Evolutionary conservation across 140 eudicot genomes (phyloP).

Genomic region (Oenanthe javanica): DNA sequence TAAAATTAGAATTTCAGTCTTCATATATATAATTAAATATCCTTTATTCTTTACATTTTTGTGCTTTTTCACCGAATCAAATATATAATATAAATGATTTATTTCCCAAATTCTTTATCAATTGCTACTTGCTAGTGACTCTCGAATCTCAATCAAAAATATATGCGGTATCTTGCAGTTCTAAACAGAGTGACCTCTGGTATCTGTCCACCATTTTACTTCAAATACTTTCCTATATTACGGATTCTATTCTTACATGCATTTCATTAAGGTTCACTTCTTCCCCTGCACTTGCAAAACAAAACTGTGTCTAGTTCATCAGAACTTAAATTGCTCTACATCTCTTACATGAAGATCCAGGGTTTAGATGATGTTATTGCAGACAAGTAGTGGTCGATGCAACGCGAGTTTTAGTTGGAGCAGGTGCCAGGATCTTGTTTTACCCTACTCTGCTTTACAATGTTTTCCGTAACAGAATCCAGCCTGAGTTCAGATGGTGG

Average conservation of each 20-base stretch:
- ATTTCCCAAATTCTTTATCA: too few species aligned
- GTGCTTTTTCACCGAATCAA: too few species aligned
- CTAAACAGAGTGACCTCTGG: neutral
- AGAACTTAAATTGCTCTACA: neutral
- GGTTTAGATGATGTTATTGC: slow-evolving; percentile 37
- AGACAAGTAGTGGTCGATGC: slow-evolving; percentile 56
- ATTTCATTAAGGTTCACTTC: neutral
- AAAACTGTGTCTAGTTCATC: neutral
- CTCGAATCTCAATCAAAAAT: neutral
- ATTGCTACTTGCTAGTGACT: too few species aligned
- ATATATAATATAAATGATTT: too few species aligned
- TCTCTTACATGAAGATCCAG: slow-evolving; percentile 51
- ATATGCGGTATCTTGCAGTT: too few species aligned
- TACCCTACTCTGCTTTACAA: slow-evolving; percentile 85
- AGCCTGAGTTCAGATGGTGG: slow-evolving; percentile 89
- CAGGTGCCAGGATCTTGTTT: slow-evolving; percentile 79
- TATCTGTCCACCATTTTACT: neutral
- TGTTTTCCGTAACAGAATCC: slow-evolving; percentile 59
- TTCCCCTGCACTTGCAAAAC: too few species aligned
- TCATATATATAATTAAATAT: too few species aligned
- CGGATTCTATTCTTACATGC: neutral
- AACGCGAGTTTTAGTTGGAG: slow-evolving; percentile 68
- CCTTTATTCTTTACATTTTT: too few species aligned
- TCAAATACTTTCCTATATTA: neutral
- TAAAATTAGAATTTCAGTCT: too few species aligned